Evolutionary conservation across 2,329 filamentous ascomycete genomes (phyloP).

Genomic region (Lecanicillium sp.): DNA sequence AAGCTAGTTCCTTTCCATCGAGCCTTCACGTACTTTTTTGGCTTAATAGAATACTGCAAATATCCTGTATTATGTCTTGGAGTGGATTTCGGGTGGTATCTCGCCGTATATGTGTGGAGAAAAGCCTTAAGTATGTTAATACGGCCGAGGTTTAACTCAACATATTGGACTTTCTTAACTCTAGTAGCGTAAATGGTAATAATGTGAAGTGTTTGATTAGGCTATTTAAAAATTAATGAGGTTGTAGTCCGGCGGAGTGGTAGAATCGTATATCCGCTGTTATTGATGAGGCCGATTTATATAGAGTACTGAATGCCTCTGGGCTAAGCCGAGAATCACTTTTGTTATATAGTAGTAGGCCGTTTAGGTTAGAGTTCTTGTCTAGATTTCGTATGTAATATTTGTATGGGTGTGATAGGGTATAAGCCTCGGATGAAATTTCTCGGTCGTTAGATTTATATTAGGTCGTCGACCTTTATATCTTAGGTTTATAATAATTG

Average conservation of each 20-base stretch:
- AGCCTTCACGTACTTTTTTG: neutral
- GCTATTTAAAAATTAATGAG: conserved; percentile 19
- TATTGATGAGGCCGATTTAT: conserved; percentile 23
- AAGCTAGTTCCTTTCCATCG: neutral
- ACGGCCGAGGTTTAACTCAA: conserved; percentile 21
- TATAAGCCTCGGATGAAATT: conserved; percentile 7
- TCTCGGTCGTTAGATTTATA: neutral
- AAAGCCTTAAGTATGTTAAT: conserved; percentile 20
- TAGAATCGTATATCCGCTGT: conserved; percentile 25
- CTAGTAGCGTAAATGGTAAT: conserved; percentile 19
- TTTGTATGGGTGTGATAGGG: conserved; percentile 23
- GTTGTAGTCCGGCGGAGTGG: conserved; percentile 19
- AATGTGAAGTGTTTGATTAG: conserved; percentile 15
- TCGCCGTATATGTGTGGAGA: conserved; percentile 14
- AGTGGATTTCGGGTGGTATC: neutral
- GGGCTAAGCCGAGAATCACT: neutral
- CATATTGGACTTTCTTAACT: conserved; percentile 19
- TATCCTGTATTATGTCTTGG: neutral
- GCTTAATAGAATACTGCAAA: neutral
- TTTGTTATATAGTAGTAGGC: neutral
- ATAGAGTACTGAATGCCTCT: conserved; percentile 17
- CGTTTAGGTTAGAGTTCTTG: conserved; percentile 19
- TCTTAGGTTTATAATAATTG: neutral
- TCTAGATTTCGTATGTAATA: conserved; percentile 17
- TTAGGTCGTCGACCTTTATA: neutral